Conservation (phyloP, 176 grass and related monocot genomes). For the Puya raimondii region DNA sequence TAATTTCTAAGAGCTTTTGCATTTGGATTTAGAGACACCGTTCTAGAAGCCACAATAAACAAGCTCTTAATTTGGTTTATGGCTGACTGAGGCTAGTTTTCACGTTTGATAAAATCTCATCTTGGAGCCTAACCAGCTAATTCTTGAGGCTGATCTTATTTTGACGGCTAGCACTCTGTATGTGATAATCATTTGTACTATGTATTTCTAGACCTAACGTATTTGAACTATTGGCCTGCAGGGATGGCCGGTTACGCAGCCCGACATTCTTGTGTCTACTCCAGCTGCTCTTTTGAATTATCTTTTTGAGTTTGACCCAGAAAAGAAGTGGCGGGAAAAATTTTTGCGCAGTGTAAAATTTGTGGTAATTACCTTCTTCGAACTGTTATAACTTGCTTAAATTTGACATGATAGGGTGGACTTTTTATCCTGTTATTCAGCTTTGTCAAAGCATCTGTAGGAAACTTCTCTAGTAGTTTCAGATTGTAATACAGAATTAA, state of each 20-base stretch:
- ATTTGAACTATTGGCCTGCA: conserved; percentile 26
- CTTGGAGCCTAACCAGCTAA: neutral
- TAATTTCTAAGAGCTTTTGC: no score
- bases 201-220: conserved; percentile 1
- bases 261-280: conserved; percentile 82
- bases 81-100: neutral
- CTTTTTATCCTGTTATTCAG: neutral
- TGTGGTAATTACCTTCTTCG: conserved; percentile 43
- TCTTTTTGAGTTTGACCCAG: conserved; percentile 80
- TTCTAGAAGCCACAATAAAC: no score
- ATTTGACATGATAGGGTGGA: neutral
- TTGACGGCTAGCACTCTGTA: no score
- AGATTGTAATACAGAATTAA: no score
- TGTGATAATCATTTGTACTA: neutral
- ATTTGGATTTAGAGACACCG: no score
- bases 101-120: neutral
- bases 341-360: conserved; percentile 71
- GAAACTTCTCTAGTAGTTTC: no score
- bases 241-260: conserved; percentile 76
- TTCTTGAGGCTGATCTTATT: no score
- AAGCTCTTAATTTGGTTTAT: no score
- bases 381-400: neutral
- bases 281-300: conserved; percentile 94
- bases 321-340: conserved; percentile 50
- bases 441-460: conserved; percentile 3